A percentile compares a stretch with the other conserved stretches of the same genome.
Conservation (phyloP, 495 filamentous ascomycete species). For the Chaetomidium leptoderma region DNA sequence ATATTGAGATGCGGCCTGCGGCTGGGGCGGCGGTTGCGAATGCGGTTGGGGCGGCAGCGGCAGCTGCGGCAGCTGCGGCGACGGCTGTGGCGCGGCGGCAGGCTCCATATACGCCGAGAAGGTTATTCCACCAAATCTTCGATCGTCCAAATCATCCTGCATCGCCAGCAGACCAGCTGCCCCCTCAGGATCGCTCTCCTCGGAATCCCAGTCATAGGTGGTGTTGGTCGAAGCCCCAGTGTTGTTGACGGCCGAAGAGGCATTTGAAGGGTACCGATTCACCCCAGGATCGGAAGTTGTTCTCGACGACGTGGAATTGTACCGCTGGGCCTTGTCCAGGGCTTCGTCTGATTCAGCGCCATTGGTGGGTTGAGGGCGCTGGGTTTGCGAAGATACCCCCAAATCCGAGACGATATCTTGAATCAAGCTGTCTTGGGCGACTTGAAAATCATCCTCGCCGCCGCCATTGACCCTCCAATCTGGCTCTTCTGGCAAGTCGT, state of each 20-base stretch:
- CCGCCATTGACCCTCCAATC: conserved; percentile 35
- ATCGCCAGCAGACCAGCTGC: conserved; percentile 80
- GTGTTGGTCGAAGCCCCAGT: conserved; percentile 28
- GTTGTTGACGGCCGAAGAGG: conserved; percentile 41
- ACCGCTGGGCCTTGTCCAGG: conserved; percentile 43
- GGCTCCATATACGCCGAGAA: conserved; percentile 27
- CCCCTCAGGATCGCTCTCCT: conserved; percentile 88
- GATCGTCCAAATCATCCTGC: conserved; percentile 80
- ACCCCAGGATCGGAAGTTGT: conserved; percentile 28
- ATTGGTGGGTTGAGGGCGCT: conserved; percentile 31
- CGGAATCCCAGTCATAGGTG: conserved; percentile 37
- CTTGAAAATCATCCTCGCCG: conserved; percentile 32
- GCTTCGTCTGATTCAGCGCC: conserved; percentile 42
- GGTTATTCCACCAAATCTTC: conserved; percentile 49
- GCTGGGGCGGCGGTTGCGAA: conserved; percentile 3
- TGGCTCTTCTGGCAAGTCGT: conserved; percentile 38
- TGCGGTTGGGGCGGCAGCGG: not conserved
- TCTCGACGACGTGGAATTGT: conserved; percentile 49
- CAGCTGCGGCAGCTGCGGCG: conserved; percentile 1
- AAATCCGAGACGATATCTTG: conserved; percentile 53
- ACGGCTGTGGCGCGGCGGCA: conserved; percentile 1
- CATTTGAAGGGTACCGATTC: conserved; percentile 45
- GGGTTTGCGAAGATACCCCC: conserved; percentile 30
- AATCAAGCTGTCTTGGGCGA: conserved; percentile 48
- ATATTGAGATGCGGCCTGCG: conserved; percentile 15